phyloP scores from a whole-genome alignment of 352 stramenopile species.

The Phytopythium chamaehyphon region DNA sequence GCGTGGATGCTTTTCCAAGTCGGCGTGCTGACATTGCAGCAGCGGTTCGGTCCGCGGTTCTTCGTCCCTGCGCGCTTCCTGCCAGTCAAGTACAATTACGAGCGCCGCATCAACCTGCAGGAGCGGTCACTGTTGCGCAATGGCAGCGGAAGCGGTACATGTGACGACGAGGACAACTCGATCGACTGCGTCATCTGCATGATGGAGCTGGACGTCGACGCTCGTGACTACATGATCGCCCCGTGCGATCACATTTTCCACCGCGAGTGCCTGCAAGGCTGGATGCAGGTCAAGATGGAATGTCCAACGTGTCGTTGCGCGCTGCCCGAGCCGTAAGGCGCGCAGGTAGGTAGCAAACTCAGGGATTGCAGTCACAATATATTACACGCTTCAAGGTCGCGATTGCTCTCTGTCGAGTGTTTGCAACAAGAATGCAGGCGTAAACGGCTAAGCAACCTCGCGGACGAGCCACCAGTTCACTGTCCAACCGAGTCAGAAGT shows the following conservation, averaged over 20 bases:
- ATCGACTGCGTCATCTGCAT: slow-evolving; percentile 89
- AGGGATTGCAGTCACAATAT: neutral
- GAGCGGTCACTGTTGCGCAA: slow-evolving; percentile 57
- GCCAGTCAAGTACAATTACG: slow-evolving; percentile 97
- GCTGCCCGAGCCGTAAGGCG: slow-evolving; percentile 77
- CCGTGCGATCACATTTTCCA: slow-evolving; percentile 98
- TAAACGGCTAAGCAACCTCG: too few species aligned
- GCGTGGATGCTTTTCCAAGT: slow-evolving; percentile 93
- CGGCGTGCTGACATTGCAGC: slow-evolving; percentile 89
- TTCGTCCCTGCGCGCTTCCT: slow-evolving; percentile 95
- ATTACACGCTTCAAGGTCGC: neutral
- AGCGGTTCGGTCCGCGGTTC: slow-evolving; percentile 91
- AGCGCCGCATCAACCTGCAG: slow-evolving; percentile 75
- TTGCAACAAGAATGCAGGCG: too few species aligned
- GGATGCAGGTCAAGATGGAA: slow-evolving; percentile 98
- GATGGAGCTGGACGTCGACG: slow-evolving; percentile 74
- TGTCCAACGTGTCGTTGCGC: slow-evolving; percentile 93
- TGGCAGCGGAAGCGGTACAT: slow-evolving; percentile 11
- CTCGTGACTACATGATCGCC: slow-evolving; percentile 93
- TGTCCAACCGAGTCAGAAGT: too few species aligned
- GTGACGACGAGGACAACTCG: slow-evolving; percentile 51
- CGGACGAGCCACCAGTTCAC: too few species aligned
- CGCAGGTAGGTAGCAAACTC: neutral
- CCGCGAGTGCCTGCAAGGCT: slow-evolving; percentile 91
- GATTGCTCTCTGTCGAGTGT: too few species aligned